Conservation (phyloP, 2,329 filamentous ascomycete species). For the Diaporthe helianthi region DNA sequence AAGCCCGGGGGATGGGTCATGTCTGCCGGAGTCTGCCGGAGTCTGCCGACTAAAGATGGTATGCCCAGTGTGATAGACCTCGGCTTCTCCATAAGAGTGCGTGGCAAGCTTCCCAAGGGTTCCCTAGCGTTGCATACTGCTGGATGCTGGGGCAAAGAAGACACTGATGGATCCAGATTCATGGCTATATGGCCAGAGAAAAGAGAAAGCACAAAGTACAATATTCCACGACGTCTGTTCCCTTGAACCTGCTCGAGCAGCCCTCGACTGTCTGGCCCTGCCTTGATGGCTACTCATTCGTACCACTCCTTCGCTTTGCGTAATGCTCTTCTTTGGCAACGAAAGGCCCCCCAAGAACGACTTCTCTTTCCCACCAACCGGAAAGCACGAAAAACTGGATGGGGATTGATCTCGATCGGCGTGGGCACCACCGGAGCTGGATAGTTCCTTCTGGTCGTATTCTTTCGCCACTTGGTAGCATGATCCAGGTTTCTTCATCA, state of each 20-base stretch:
- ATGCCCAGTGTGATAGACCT: background rate
- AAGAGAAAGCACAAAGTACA: background rate
- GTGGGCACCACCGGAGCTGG: background rate
- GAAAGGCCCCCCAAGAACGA: background rate
- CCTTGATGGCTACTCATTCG: background rate
- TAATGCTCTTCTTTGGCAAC: background rate
- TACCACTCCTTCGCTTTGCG: background rate
- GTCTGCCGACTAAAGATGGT: background rate
- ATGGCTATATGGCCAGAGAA: background rate
- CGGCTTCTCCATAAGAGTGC: background rate
- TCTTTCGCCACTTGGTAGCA: background rate
- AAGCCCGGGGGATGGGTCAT: too few species aligned
- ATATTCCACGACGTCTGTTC: background rate
- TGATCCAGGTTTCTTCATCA: background rate
- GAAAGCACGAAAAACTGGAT: background rate
- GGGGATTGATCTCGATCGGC: background rate
- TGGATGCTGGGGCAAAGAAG: background rate
- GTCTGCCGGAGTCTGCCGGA: background rate
- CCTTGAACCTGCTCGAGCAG: background rate
- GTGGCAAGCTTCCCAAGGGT: too few species aligned
- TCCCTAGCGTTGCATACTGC: background rate
- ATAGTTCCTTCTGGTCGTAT: background rate
- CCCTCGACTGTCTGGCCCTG: background rate
- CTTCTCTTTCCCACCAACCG: background rate
- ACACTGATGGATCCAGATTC: background rate